phyloP scores from a whole-genome alignment of 2,329 filamentous ascomycete species.

The Fusarium sp. region DNA sequence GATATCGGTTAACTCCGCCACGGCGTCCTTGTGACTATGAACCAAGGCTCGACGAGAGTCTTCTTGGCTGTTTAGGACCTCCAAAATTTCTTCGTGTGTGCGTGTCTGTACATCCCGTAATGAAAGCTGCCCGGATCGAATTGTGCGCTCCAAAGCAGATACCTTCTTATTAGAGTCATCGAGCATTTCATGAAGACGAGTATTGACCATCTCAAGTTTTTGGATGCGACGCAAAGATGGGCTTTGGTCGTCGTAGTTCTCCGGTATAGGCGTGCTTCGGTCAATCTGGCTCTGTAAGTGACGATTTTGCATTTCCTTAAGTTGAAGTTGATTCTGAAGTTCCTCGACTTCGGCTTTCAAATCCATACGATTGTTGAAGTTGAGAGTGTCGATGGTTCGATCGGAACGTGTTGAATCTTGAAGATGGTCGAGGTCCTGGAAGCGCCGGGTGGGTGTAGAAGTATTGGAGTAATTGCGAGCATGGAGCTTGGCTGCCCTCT shows the following conservation, averaged over 20 bases:
- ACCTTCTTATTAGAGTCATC: constrained; percentile 95
- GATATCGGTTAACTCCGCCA: constrained; percentile 85
- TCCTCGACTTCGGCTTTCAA: constrained; percentile 90
- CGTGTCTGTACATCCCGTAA: constrained; percentile 91
- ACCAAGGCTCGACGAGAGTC: constrained; percentile 84
- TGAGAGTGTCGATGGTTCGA: constrained; percentile 80
- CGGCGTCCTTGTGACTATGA: constrained; percentile 84
- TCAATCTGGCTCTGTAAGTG: constrained; percentile 91
- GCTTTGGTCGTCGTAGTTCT: constrained; percentile 79
- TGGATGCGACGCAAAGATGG: constrained; percentile 84
- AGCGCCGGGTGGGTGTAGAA: constrained; percentile 80
- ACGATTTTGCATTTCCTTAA: constrained; percentile 94
- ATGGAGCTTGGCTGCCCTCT: constrained; percentile 66
- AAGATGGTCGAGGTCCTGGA: constrained; percentile 67
- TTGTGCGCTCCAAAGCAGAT: constrained; percentile 85
- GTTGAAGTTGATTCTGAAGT: constrained; percentile 91
- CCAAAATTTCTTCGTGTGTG: constrained; percentile 93
- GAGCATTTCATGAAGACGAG: constrained; percentile 89
- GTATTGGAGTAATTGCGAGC: constrained; percentile 74
- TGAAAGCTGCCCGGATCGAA: constrained; percentile 87
- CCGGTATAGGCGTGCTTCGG: constrained; percentile 69
- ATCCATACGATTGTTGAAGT: constrained; percentile 90
- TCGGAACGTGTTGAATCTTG: constrained; percentile 87
- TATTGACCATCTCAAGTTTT: constrained; percentile 93
- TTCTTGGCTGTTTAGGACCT: constrained; percentile 92